Base-by-base conservation (phyloP, 495 filamentous ascomycete genomes). In the Xylaria telfairii region DNA sequence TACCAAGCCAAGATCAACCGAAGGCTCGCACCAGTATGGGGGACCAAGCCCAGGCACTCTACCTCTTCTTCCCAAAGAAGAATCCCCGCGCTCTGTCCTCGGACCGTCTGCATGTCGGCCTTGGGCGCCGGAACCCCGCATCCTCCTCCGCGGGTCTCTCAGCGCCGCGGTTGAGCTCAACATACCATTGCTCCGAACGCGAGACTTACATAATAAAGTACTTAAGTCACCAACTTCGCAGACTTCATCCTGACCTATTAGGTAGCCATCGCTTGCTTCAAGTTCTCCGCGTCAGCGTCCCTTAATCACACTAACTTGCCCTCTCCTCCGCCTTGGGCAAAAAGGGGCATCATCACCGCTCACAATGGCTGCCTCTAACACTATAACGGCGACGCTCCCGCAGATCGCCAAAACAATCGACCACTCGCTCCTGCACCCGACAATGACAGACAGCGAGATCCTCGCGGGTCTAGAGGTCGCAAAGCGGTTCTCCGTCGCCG, bases 341-440 rank as follows among this genome's bases (percentile, higher is more conserved):
- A 21, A 1, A 54, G 32, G 37, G 24, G 34, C 42, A 15, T 15
- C 12, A n/a, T 3, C 15, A 8, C 9, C 30, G 17, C 24, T n/a
- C 65, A 68, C 37, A 13, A 80, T 77, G 70, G 47, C 72, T 32
- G 64, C 67, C 17, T 62, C 72, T 21, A 70, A 62, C 70, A 82
- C 79, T n/a, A 80, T 87, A 69, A 79, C 79, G n/a, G 81, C 87
- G 37, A 83, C 84, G n/a, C 81, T 88, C 3, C 59, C 79, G 32
- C 82, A 87, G 65, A 75, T 89, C 26, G 86, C 88, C 70, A 87
- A 88, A 69, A 81, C 82, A 74, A 89, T 90, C 74, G 88, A 90
- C 75, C 87, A 90, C 75, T 89, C 86, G 56, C 81, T 90, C 39
- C 81, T 90, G 3, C 86, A 89, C 72, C 89, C 87, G n/a, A 87